Percentiles rank a stretch among this genome's conserved stretches.
Evolutionary conservation across 805 yeast species (phyloP).

Genomic region (Lipomyces mesembrius): DNA sequence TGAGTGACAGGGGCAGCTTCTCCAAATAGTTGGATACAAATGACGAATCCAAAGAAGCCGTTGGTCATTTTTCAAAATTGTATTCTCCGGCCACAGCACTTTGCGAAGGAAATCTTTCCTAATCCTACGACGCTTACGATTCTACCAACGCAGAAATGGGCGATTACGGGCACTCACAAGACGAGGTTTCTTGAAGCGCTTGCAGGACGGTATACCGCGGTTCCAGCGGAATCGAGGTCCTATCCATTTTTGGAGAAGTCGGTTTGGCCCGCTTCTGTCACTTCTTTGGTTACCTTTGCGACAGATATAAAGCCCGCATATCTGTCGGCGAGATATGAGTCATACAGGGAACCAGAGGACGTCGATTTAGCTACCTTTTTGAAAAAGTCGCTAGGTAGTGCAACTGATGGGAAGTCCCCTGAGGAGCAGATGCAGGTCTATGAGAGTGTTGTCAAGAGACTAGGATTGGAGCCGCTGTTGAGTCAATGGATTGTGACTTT

Average conservation of each 20-base stretch:
- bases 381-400: slow-evolving; percentile 51
- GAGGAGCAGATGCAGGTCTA: slow-evolving; percentile 40
- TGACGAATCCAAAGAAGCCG: slow-evolving; percentile 26
- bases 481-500: slow-evolving; percentile 79
- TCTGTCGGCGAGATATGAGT: slow-evolving; percentile 87
- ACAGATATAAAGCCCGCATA: slow-evolving; percentile 59
- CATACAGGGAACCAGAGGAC: slow-evolving; percentile 82
- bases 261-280: slow-evolving; percentile 53
- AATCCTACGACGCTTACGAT: slow-evolving; percentile 52
- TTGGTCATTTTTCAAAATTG: slow-evolving; percentile 32
- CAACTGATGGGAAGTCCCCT: slow-evolving; percentile 46
- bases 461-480: slow-evolving; percentile 61
- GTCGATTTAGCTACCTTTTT: slow-evolving; percentile 66
- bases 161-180: slow-evolving; percentile 61
- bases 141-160: slow-evolving; percentile 54
- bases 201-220: slow-evolving; percentile 59
- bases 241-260: slow-evolving; percentile 59
- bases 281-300: slow-evolving; percentile 53
- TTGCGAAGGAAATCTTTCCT: slow-evolving; percentile 45
- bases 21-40: neutral
- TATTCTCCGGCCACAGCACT: slow-evolving; percentile 27
- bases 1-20: neutral
- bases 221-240: slow-evolving; percentile 58
- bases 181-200: slow-evolving; percentile 58
- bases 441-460: slow-evolving; percentile 51